phyloP scores from a whole-genome alignment of 1,139 yeast genomes.

The Lodderomyces metapsilosis region DNA sequence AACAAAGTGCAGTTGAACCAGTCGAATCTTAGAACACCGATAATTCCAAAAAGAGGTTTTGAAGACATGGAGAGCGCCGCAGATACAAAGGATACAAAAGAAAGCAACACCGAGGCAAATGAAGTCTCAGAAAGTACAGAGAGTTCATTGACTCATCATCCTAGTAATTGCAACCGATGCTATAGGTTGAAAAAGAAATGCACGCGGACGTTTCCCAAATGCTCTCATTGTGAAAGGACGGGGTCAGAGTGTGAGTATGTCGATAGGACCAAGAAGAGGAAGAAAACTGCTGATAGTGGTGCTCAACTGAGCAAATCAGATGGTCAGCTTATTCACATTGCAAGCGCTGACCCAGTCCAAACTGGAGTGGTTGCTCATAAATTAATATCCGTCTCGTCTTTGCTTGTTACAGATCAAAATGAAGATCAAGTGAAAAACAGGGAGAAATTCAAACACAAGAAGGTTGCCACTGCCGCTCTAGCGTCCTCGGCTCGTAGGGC shows the following conservation, averaged over 20 bases:
- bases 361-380: conserved; percentile 8
- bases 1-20: conserved; percentile 22
- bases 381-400: conserved; percentile 21
- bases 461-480: conserved; percentile 11
- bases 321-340: conserved; percentile 6
- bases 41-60: not conserved
- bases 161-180: conserved; percentile 42
- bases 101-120: not conserved
- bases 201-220: conserved; percentile 36
- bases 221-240: conserved; percentile 36
- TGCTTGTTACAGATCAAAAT: conserved; percentile 7
- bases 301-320: not conserved
- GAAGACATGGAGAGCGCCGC: not conserved
- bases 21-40: conserved; percentile 18
- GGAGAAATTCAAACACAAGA: conserved; percentile 5
- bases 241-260: conserved; percentile 40
- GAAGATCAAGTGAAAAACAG: conserved; percentile 10
- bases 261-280: conserved; percentile 27
- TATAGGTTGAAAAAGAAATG: conserved; percentile 46
- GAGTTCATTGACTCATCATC: conserved; percentile 25
- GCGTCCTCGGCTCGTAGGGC: conserved; percentile 11
- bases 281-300: conserved; percentile 12
- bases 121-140: conserved; percentile 11
- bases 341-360: not conserved
- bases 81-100: not conserved